Evolutionary conservation across 1,284 basidiomycete species (phyloP).

Genomic region (Fomes fomentarius): DNA sequence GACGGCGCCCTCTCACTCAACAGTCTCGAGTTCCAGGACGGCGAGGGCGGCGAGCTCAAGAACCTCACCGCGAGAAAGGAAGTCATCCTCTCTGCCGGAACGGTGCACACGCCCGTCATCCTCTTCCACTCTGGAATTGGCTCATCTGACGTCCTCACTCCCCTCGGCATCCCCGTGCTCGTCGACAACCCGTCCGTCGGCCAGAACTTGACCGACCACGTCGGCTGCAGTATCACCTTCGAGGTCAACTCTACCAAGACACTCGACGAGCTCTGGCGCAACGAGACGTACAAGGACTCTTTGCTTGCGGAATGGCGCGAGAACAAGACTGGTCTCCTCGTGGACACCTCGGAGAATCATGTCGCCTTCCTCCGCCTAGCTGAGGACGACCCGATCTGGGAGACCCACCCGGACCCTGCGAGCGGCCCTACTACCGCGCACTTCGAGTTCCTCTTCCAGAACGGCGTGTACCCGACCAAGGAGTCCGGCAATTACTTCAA

Average conservation of each 20-base stretch:
- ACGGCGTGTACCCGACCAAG: neutral
- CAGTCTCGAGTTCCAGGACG: constrained; percentile 1
- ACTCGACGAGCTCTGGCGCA: constrained; percentile 26
- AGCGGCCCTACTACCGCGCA: constrained; percentile 27
- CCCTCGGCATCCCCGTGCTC: constrained; percentile 19
- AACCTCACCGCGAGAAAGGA: constrained; percentile 26
- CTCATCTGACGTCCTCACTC: constrained; percentile 14
- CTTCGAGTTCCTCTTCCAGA: constrained; percentile 17
- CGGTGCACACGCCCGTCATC: constrained; percentile 28
- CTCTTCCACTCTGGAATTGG: constrained; percentile 31
- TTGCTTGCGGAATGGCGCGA: constrained; percentile 32
- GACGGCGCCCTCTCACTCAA: neutral
- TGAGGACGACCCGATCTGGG: constrained; percentile 2
- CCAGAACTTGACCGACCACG: constrained; percentile 36
- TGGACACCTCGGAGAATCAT: constrained; percentile 16
- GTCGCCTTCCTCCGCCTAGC: constrained; percentile 27
- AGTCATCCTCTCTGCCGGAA: constrained; percentile 33
- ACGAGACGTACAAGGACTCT: constrained; percentile 24
- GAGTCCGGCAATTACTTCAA: constrained; percentile 27
- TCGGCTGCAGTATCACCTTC: constrained; percentile 32
- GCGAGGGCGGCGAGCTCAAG: neutral
- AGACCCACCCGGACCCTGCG: constrained; percentile 24
- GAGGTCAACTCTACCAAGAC: constrained; percentile 32
- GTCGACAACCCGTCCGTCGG: constrained; percentile 26
- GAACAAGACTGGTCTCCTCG: constrained; percentile 17